Evolutionary conservation across 31 red algal species (phyloP).

Genomic region (Odonthalia washingtoniensis): DNA sequence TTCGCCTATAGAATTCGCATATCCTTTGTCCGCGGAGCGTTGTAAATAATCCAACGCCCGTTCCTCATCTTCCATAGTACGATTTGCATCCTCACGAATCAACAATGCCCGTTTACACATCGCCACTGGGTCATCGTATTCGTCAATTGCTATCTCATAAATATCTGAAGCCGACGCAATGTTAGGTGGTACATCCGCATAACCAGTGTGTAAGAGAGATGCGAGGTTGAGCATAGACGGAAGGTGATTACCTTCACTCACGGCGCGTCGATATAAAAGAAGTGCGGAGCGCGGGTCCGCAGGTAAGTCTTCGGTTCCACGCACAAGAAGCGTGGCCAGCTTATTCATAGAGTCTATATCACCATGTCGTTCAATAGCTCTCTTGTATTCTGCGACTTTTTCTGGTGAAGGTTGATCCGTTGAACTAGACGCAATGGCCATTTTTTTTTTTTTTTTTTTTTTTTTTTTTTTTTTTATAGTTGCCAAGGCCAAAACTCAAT

Average conservation of each 20-base stretch:
- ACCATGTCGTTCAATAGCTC: conserved; percentile 11
- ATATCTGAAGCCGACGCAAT: background rate
- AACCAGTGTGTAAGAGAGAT: conserved; percentile 11
- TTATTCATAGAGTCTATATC: conserved; percentile 27
- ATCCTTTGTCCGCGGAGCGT: background rate
- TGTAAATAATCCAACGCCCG: background rate
- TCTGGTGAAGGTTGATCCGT: background rate
- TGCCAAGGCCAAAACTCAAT: too few species aligned
- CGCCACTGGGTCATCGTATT: background rate
- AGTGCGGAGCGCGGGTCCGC: background rate
- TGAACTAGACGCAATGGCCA: background rate
- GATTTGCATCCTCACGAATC: background rate
- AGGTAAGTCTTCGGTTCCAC: background rate
- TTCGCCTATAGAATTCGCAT: background rate
- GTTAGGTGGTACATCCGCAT: conserved; percentile 13
- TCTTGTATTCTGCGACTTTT: background rate
- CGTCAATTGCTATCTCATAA: background rate
- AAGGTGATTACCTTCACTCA: conserved; percentile 10
- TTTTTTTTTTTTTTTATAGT: background rate
- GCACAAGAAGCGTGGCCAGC: background rate
- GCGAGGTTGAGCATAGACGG: conserved; percentile 1
- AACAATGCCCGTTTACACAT: background rate
- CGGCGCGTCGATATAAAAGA: background rate
- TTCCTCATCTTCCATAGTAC: background rate
- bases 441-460: background rate